Evolutionary conservation across 1,284 basidiomycete genomes (phyloP), one percentile per base, ranked within the genome.

Genomic region (Cryptococcus jaspeensis): DNA sequence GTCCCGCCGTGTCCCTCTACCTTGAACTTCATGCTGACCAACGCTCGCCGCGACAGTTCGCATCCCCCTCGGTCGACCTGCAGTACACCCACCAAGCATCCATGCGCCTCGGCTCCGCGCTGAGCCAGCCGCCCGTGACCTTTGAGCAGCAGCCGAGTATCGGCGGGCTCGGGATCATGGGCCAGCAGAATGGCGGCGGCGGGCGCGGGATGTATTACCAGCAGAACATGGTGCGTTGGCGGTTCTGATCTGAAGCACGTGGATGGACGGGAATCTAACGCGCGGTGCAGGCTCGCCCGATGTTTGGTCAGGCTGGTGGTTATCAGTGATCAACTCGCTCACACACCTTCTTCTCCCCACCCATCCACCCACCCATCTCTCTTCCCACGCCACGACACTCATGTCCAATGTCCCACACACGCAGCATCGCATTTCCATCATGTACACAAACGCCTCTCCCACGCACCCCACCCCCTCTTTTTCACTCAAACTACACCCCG

Each of bases 91-190:
- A 65, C 32, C 59, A 65, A 36, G 55, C 49, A 1, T 53, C 59
- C 2, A 56, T 74, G 42, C 66, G 73, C 23, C 53, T 72, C 15
- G 60, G 63, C 12, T 66, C 65, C 12, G 55, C 60, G 1, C 59
- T 67, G 20, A 56, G 62, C 18, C 66, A 66, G 18, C 63, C 64
- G 23, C 63, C 70, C 5, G 61, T 69, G 22, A 63, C 69, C 2
- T 78, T 76, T 53, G 73, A 75, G 39, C 57, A 65, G 28, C 73
- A 74, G 52, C 71, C 74, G 12, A 71, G 69, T 53, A 55, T 76
- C 20, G 76, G 74, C 44, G 76, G 76, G 13, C 59, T 78, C 25
- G 76, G 76, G 5, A 76, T 78, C 56, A 58, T 66, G 57, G 59
- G 50, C 15, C 53, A 56, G 22, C 56, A 42, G 20, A 50, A 40